A percentile compares a stretch with the other conserved stretches of the same genome.
Conservation (phyloP, 495 filamentous ascomycete species). For the Xylaria castorea region DNA sequence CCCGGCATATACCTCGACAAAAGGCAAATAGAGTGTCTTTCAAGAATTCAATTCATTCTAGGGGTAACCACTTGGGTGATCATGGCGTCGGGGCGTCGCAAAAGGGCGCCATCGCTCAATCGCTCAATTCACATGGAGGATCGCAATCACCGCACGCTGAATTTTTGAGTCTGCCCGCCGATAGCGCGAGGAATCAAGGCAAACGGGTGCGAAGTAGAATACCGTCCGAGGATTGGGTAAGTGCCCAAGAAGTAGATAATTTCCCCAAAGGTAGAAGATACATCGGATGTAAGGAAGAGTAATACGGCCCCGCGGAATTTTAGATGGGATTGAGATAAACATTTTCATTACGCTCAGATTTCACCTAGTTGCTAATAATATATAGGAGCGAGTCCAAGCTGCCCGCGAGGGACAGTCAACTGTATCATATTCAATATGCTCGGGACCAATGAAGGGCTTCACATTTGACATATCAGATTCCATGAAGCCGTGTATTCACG, state of each 20-base stretch:
- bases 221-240: background rate
- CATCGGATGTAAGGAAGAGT: background rate
- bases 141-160: background rate
- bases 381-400: background rate
- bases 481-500: background rate
- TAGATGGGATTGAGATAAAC: background rate
- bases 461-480: background rate
- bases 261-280: background rate
- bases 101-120: background rate
- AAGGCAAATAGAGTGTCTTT: background rate
- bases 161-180: background rate
- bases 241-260: background rate
- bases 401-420: background rate
- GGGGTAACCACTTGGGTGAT: background rate
- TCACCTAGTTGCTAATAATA: background rate
- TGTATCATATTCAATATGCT: background rate
- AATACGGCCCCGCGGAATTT: background rate
- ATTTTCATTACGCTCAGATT: background rate
- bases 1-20: background rate
- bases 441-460: too few species aligned
- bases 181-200: background rate
- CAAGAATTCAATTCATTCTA: background rate
- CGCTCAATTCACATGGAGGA: background rate
- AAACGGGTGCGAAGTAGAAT: background rate
- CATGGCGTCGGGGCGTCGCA: background rate